Evolutionary conservation across 495 filamentous ascomycete genomes (phyloP).

Genomic region (Xylaria bambusicola): DNA sequence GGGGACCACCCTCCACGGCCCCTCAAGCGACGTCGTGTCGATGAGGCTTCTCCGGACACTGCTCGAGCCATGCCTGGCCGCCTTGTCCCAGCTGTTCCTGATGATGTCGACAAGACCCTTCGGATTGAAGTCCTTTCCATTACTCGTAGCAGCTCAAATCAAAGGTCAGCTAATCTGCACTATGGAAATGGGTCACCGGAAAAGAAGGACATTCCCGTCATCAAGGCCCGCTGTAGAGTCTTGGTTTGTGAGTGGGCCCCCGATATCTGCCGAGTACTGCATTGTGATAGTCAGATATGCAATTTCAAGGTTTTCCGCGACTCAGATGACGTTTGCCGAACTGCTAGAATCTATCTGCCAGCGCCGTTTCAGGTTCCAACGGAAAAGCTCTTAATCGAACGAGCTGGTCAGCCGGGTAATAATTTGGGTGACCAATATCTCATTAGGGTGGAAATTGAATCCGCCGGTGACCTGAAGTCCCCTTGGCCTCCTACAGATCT

Average conservation of each 20-base stretch:
- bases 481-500: constrained; percentile 54
- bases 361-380: constrained; percentile 49
- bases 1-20: constrained; percentile 33
- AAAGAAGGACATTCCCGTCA: constrained; percentile 39
- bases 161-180: constrained; percentile 12
- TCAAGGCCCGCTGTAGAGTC: constrained; percentile 48
- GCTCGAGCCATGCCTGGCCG: constrained; percentile 27
- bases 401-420: constrained; percentile 42
- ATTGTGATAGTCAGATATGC: constrained; percentile 52
- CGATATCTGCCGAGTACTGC: constrained; percentile 34
- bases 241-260: constrained; percentile 37
- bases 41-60: constrained; percentile 31
- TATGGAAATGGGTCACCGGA: constrained; percentile 32
- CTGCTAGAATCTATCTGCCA: constrained; percentile 46
- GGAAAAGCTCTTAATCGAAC: constrained; percentile 48
- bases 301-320: constrained; percentile 47
- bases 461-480: constrained; percentile 42
- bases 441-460: constrained; percentile 49
- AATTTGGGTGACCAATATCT: constrained; percentile 49
- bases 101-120: constrained; percentile 40
- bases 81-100: constrained; percentile 31
- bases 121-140: constrained; percentile 52
- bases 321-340: constrained; percentile 40
- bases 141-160: constrained; percentile 36
- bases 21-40: constrained; percentile 43